Conservation (phyloP, 306 rosid genomes). For the Fragaria vesca region DNA sequence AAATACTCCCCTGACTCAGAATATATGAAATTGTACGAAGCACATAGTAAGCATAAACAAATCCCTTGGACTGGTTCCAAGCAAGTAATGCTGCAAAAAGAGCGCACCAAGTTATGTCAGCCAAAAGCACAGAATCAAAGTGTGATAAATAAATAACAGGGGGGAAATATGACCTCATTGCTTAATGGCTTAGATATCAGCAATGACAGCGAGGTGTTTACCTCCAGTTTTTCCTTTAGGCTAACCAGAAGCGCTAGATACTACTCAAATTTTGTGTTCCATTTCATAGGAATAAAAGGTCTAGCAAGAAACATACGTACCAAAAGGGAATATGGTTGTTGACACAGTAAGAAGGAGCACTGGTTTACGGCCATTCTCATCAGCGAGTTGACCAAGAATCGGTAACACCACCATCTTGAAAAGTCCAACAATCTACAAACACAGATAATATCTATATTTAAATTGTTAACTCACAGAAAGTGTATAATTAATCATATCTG, state of each 20-base stretch:
- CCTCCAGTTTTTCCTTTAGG: neutral
- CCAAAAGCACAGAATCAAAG: constrained; percentile 40
- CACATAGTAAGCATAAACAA: constrained; percentile 62
- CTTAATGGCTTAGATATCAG: neutral
- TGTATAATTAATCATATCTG: neutral
- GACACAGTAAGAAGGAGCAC: constrained; percentile 64
- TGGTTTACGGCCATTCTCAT: constrained; percentile 80
- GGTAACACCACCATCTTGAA: constrained; percentile 83
- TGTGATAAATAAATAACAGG: constrained; percentile 10
- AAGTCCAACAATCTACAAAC: constrained; percentile 59
- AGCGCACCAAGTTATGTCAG: neutral
- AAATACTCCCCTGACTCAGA: constrained; percentile 67
- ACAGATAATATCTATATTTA: neutral
- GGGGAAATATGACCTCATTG: neutral
- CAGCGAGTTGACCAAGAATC: constrained; percentile 81
- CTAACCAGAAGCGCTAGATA: neutral
- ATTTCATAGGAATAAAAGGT: neutral
- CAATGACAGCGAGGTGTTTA: neutral
- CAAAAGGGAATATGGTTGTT: constrained; percentile 60
- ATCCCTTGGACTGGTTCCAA: constrained; percentile 47
- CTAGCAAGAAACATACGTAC: constrained; percentile 25
- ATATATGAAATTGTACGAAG: constrained; percentile 54
- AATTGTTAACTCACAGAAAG: neutral
- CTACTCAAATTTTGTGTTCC: neutral
- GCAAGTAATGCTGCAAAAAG: constrained; percentile 51